phyloP scores from a whole-genome alignment of 2,329 filamentous ascomycete species.

The Epicoccum nigrum region DNA sequence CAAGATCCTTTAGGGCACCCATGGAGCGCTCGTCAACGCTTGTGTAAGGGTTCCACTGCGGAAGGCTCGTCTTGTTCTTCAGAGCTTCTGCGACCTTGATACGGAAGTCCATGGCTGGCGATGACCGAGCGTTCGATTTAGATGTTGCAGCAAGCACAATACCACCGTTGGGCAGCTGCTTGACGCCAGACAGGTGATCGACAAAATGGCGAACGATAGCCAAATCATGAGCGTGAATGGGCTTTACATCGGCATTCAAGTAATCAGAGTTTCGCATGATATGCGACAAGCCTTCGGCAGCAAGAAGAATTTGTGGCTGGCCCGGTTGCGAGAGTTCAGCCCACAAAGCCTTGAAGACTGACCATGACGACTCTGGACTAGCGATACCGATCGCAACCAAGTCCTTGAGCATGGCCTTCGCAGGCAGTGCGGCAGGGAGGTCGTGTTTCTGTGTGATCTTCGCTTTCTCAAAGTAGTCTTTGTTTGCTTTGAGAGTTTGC shows the following conservation, averaged over 20 bases:
- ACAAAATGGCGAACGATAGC: constrained; percentile 76
- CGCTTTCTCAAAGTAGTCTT: constrained; percentile 63
- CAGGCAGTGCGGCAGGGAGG: constrained; percentile 65
- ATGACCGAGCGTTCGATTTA: constrained; percentile 69
- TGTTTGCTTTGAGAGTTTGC: constrained; percentile 75
- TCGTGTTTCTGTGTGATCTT: constrained; percentile 60
- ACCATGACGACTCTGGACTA: constrained; percentile 79
- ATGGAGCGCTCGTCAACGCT: constrained; percentile 60
- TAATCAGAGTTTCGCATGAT: constrained; percentile 82
- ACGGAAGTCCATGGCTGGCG: constrained; percentile 71
- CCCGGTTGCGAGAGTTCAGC: constrained; percentile 69
- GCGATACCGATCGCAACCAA: constrained; percentile 72
- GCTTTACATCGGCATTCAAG: constrained; percentile 70
- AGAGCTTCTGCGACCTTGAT: constrained; percentile 59
- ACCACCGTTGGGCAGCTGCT: constrained; percentile 72
- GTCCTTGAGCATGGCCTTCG: constrained; percentile 66
- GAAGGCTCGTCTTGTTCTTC: constrained; percentile 44
- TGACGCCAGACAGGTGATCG: constrained; percentile 63
- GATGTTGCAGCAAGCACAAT: constrained; percentile 77
- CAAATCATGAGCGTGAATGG: constrained; percentile 86
- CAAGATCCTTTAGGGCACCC: constrained; percentile 51
- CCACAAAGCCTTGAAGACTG: constrained; percentile 82
- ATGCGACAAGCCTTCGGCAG: constrained; percentile 79
- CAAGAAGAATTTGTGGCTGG: constrained; percentile 71
- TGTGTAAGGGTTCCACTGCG: constrained; percentile 59